Percentiles rank a stretch among this genome's conserved stretches.
phyloP scores from a whole-genome alignment of 2,329 filamentous ascomycete species.

The Diplodia seriata region DNA sequence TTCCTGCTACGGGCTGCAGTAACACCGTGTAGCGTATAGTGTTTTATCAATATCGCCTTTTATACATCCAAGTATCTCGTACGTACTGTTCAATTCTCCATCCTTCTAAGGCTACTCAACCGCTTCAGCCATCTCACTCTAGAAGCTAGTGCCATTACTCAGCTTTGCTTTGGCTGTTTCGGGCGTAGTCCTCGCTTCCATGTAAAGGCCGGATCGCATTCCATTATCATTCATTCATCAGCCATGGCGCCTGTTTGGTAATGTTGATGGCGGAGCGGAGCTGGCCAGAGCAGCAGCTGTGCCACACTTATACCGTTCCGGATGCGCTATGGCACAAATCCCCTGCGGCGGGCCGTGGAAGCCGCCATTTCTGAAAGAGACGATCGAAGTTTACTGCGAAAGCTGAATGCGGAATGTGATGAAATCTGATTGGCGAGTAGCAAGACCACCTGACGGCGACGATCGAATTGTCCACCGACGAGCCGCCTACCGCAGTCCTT shows the following conservation, averaged over 20 bases:
- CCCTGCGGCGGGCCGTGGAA: neutral
- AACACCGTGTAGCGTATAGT: no score
- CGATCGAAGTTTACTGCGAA: neutral
- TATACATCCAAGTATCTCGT: neutral
- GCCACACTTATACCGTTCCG: neutral
- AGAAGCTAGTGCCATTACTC: constrained; percentile 33
- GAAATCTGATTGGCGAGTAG: neutral
- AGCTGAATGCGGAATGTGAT: neutral
- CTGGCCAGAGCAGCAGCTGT: neutral
- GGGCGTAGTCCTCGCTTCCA: neutral
- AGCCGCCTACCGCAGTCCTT: constrained; percentile 16
- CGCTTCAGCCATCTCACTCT: neutral
- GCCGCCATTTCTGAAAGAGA: neutral
- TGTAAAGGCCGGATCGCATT: neutral
- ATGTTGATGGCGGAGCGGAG: neutral
- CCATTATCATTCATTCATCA: neutral
- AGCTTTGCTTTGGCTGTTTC: neutral
- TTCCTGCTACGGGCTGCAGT: no score
- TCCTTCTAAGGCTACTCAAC: neutral
- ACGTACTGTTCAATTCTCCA: no score
- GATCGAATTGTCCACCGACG: neutral
- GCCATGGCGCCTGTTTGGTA: neutral
- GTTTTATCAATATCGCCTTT: neutral
- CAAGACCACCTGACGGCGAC: neutral
- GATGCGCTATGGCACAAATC: neutral